These are phyloP conservation scores for Ustulina deusta DNA, from an alignment of 2,329 filamentous ascomycete genomes.

Conservation along the genomic window DNA sequence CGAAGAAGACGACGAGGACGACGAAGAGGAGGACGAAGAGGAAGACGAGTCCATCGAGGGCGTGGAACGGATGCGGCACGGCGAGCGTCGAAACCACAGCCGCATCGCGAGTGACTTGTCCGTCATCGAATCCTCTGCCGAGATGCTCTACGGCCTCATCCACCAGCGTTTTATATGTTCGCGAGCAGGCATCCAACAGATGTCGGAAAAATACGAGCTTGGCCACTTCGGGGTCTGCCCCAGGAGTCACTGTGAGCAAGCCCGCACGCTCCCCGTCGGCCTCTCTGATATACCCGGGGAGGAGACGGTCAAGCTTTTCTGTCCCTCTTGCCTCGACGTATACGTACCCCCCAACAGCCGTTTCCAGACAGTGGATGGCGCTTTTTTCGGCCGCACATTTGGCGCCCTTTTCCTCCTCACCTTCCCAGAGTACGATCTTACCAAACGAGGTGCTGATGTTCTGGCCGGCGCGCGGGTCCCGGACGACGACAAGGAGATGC, in stretches of 20 bases:
- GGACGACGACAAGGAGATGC: slow-evolving; percentile 63
- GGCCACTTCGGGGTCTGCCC: slow-evolving; percentile 96
- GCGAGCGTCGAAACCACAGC: slow-evolving; percentile 80
- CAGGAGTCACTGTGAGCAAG: slow-evolving; percentile 90
- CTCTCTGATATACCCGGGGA: slow-evolving; percentile 94
- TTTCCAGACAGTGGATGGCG: slow-evolving; percentile 96
- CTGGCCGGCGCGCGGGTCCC: slow-evolving; percentile 57
- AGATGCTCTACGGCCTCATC: slow-evolving; percentile 97
- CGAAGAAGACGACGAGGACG: slow-evolving; percentile 90
- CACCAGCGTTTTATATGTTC: slow-evolving; percentile 99
- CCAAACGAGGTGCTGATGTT: slow-evolving; percentile 74
- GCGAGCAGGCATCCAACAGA: slow-evolving; percentile 94
- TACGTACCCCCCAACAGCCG: slow-evolving; percentile 97
- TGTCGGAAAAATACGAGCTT: slow-evolving; percentile 98
- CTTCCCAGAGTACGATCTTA: slow-evolving; percentile 94
- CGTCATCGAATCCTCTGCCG: slow-evolving; percentile 96
- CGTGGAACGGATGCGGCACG: slow-evolving; percentile 65
- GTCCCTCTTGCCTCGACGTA: slow-evolving; percentile 94
- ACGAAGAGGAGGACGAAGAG: slow-evolving; percentile 80
- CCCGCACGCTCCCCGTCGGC: slow-evolving; percentile 91
- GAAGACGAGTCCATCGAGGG: slow-evolving; percentile 77
- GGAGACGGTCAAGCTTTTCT: slow-evolving; percentile 98
- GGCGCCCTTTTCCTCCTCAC: slow-evolving; percentile 98
- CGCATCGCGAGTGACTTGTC: slow-evolving; percentile 93
- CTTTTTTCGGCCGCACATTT: slow-evolving; percentile 98